Evolutionary conservation across 1,139 yeast species (phyloP).

Genomic region (Diutina siamensis): DNA sequence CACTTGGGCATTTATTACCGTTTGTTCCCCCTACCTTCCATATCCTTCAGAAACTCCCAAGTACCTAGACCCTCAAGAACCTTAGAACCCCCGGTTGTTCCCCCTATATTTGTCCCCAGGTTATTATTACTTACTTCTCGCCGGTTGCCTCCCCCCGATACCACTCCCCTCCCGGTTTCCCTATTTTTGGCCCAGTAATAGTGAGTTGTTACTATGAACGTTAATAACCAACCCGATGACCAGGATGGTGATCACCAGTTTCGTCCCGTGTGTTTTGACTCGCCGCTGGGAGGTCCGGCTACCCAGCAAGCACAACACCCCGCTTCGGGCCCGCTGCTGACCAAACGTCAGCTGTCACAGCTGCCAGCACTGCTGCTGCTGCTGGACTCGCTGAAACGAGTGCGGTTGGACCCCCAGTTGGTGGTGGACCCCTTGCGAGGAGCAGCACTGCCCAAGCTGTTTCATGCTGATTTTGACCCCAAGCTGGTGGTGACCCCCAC

Average conservation of each 20-base stretch:
- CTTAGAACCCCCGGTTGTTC: background rate
- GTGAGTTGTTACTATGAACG: background rate
- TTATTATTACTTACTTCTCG: no score
- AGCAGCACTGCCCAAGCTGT: conserved; percentile 4
- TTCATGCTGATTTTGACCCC: background rate
- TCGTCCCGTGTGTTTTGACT: conserved; percentile 5
- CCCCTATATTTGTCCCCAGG: background rate
- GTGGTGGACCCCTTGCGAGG: background rate
- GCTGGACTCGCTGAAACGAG: conserved; percentile 1
- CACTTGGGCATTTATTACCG: background rate
- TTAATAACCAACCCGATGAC: conserved; percentile 5
- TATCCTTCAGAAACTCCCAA: no score
- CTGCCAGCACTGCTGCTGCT: background rate
- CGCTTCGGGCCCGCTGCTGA: background rate
- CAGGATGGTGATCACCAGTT: conserved; percentile 5
- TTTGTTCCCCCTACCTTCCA: background rate
- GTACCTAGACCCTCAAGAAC: background rate
- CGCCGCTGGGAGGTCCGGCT: conserved; percentile 1
- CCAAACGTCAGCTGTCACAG: background rate
- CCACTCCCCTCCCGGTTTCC: background rate
- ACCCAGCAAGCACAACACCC: background rate
- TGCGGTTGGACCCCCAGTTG: conserved; percentile 2
- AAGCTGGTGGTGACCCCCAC: background rate
- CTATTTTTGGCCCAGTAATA: background rate
- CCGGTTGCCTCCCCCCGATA: background rate